Percentiles rank a stretch among this genome's conserved stretches.
These are phyloP conservation scores for Phytopythium aichiense DNA, from an alignment of 352 stramenopile genomes.

Conservation along the genomic window DNA sequence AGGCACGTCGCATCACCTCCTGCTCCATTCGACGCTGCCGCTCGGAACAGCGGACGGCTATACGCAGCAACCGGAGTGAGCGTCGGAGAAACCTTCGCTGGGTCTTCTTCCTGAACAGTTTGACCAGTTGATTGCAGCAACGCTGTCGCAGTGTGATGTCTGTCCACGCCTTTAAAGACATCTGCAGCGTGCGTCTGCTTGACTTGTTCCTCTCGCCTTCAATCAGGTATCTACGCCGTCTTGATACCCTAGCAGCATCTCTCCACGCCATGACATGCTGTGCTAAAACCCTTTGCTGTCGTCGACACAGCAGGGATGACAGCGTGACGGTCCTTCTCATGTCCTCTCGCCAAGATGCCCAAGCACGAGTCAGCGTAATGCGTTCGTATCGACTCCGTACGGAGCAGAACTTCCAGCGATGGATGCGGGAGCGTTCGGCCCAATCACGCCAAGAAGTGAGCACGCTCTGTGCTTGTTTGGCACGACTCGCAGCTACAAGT, in stretches of 20 bases:
- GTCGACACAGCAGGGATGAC: neutral
- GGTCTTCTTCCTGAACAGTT: conserved; percentile 40
- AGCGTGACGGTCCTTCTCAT: neutral
- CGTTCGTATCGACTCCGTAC: neutral
- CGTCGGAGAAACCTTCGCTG: conserved; percentile 7
- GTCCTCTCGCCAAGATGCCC: neutral
- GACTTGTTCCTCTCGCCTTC: neutral
- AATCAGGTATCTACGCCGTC: neutral
- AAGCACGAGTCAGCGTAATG: neutral
- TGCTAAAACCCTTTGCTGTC: neutral
- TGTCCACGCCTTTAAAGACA: neutral
- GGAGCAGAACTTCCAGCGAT: neutral
- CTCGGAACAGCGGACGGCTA: conserved; percentile 9
- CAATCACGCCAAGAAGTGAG: neutral
- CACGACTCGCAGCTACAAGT: neutral
- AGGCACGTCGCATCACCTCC: neutral
- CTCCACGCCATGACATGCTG: neutral
- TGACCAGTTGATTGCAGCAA: conserved; percentile 34
- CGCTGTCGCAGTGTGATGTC: neutral
- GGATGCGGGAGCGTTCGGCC: neutral
- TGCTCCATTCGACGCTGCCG: conserved; percentile 10
- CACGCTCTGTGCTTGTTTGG: neutral
- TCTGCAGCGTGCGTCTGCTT: neutral
- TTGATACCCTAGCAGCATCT: neutral
- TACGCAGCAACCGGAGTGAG: conserved; percentile 16